phyloP scores from a whole-genome alignment of 805 yeast genomes.

The Pichia pseudocactophila region DNA sequence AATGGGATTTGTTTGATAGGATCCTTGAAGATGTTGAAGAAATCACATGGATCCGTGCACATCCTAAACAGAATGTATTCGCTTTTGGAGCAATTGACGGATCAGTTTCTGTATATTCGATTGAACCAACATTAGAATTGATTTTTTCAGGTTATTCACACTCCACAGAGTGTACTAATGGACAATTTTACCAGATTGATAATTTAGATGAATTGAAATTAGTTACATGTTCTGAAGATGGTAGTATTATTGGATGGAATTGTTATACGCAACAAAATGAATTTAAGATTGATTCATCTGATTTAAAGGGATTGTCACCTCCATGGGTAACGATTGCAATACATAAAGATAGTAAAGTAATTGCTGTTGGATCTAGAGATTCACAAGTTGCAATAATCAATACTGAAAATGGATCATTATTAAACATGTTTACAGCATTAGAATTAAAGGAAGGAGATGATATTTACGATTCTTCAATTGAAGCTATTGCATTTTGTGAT shows the following conservation, averaged over 20 bases:
- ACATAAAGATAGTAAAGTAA: constrained; percentile 34
- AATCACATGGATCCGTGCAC: constrained; percentile 72
- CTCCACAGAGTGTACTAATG: constrained; percentile 70
- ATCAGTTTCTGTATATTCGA: constrained; percentile 85
- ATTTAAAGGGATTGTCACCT: constrained; percentile 64
- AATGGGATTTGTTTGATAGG: constrained; percentile 47
- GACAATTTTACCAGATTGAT: constrained; percentile 57
- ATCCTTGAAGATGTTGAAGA: constrained; percentile 80
- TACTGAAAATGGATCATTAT: constrained; percentile 60
- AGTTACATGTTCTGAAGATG: constrained; percentile 77
- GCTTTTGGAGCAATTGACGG: constrained; percentile 94
- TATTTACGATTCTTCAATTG: constrained; percentile 60
- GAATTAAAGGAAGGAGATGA: constrained; percentile 49
- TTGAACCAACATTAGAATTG: constrained; percentile 56
- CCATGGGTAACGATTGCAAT: constrained; percentile 81
- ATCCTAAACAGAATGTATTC: constrained; percentile 67
- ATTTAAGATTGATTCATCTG: constrained; percentile 57
- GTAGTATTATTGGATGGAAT: constrained; percentile 82
- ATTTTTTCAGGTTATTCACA: constrained; percentile 77
- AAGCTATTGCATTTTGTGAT: constrained; percentile 70
- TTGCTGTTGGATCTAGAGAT: constrained; percentile 82
- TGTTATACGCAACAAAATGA: constrained; percentile 65
- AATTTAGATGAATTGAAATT: constrained; percentile 54
- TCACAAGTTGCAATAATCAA: constrained; percentile 79
- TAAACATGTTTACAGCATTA: constrained; percentile 57